phyloP scores from a whole-genome alignment of 73 alveolate species.

The Uronychia binucleata region DNA sequence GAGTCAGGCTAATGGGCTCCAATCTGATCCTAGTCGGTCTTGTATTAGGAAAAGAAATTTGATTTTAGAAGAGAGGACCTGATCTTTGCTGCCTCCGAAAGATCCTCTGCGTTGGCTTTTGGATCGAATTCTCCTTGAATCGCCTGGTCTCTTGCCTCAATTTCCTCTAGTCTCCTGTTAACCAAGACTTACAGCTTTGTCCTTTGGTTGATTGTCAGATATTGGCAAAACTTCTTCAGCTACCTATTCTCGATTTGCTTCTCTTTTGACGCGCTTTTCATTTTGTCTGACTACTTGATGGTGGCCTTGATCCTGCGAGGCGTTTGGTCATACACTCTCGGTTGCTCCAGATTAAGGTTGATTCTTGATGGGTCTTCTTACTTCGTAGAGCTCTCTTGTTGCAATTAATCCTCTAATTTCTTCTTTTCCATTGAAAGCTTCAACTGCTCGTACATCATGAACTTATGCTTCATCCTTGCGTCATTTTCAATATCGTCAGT shows the following conservation, averaged over 20 bases:
- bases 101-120: background rate
- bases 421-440: background rate
- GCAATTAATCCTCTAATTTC: too few relatives aligned
- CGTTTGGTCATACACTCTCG: background rate
- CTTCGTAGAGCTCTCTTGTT: background rate
- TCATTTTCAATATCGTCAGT: background rate
- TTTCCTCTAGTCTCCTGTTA: background rate
- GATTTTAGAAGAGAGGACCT: background rate
- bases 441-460: background rate
- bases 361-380: background rate
- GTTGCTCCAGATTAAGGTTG: background rate
- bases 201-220: background rate
- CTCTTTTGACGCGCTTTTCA: background rate
- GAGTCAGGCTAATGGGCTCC: background rate
- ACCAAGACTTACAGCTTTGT: background rate
- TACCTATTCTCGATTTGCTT: background rate
- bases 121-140: background rate
- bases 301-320: background rate
- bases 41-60: background rate
- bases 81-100: background rate
- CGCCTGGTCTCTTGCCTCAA: background rate
- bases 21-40: too few relatives aligned
- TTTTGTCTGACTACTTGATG: background rate
- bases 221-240: background rate
- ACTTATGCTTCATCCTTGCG: background rate